Conservation (phyloP, 148 eudicot genomes). For the Silene uniflora region DNA sequence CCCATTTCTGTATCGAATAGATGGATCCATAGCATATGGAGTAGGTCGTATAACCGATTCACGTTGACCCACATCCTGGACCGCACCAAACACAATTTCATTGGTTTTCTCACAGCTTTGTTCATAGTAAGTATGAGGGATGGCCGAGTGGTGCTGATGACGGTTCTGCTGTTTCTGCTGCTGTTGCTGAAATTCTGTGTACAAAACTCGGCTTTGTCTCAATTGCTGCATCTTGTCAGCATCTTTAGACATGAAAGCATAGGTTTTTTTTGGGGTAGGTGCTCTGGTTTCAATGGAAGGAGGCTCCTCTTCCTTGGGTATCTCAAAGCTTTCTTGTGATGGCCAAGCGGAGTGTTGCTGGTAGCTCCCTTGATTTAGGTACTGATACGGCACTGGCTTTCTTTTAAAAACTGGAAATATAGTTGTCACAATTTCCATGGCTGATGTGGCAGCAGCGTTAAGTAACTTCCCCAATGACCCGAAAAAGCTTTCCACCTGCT, state of each 20-base stretch:
- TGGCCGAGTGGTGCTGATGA: conserved; percentile 58
- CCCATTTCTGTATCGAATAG: conserved; percentile 38
- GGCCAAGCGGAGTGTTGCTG: conserved; percentile 51
- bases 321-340: conserved; percentile 76
- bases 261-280: conserved; percentile 79
- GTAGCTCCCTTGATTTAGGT: conserved; percentile 33
- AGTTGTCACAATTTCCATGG: conserved; percentile 57
- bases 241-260: conserved; percentile 88
- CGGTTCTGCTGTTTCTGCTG: conserved; percentile 46
- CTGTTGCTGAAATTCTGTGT: conserved; percentile 46
- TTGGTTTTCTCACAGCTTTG: conserved; percentile 59
- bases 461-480: conserved; percentile 61
- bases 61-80: conserved; percentile 55
- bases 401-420: conserved; percentile 53
- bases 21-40: conserved; percentile 46
- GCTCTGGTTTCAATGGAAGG: conserved; percentile 73
- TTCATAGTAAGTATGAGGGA: conserved; percentile 75
- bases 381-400: conserved; percentile 33
- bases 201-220: conserved; percentile 59
- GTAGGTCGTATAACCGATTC: conserved; percentile 67
- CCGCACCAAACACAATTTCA: conserved; percentile 89
- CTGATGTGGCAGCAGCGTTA: conserved; percentile 43
- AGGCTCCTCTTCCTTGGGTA: conserved; percentile 86
- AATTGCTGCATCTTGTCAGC: conserved; percentile 58
- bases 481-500: conserved; percentile 68